phyloP scores from a whole-genome alignment of 495 filamentous ascomycete species.

The Aspergillus ellipticus region DNA sequence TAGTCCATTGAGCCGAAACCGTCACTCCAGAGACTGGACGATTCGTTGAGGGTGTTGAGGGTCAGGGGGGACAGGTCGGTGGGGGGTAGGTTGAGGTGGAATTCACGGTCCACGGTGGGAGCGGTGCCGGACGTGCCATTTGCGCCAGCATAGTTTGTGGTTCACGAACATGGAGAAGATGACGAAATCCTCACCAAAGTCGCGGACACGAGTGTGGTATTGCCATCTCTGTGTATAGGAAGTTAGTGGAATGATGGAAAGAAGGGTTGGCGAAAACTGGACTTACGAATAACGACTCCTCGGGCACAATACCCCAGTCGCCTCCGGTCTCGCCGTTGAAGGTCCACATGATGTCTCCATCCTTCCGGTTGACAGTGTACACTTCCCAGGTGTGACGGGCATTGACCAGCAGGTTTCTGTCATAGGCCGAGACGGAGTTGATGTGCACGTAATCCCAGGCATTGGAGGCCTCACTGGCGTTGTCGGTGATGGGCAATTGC shows the following conservation, averaged over 20 bases:
- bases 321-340: conserved; percentile 20
- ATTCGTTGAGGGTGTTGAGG: conserved; percentile 28
- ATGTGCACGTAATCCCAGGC: conserved; percentile 41
- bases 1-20: conserved; percentile 26
- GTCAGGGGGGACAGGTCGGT: conserved; percentile 15
- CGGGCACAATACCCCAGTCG: conserved; percentile 12
- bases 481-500: conserved; percentile 17
- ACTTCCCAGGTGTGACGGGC: conserved; percentile 35
- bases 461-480: conserved; percentile 14
- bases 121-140: conserved; percentile 8
- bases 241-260: conserved; percentile 14
- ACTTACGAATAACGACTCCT: neutral
- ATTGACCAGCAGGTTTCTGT: conserved; percentile 33
- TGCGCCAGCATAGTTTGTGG: conserved; percentile 23
- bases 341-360: conserved; percentile 36
- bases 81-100: conserved; percentile 20
- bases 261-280: conserved; percentile 19
- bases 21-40: conserved; percentile 28
- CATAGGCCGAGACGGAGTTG: conserved; percentile 35
- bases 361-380: conserved; percentile 21
- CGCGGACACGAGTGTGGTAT: conserved; percentile 21
- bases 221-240: conserved; percentile 26
- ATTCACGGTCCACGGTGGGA: conserved; percentile 23
- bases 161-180: conserved; percentile 13
- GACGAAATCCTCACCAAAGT: conserved; percentile 16